Evolutionary conservation across 2,329 filamentous ascomycete species (phyloP).

Genomic region (Cladosporium sp.): DNA sequence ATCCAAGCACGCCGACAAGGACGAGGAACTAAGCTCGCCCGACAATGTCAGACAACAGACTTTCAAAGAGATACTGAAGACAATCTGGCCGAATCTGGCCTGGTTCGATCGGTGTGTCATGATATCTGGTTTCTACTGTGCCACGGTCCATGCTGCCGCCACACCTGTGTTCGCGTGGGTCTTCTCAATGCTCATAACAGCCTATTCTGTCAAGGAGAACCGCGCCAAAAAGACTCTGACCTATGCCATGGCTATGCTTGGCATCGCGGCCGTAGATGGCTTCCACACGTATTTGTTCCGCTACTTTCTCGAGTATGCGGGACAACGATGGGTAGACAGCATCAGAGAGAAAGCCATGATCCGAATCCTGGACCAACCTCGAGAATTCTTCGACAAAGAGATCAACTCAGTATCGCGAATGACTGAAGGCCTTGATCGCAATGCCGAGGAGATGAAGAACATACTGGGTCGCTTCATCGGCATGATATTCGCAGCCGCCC

Average conservation of each 20-base stretch:
- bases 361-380: conserved; percentile 72
- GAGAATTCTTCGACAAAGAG: conserved; percentile 72
- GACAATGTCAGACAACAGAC: conserved; percentile 21
- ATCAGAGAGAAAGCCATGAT: conserved; percentile 68
- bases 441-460: conserved; percentile 84
- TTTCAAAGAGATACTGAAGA: conserved; percentile 61
- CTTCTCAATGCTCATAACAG: conserved; percentile 69
- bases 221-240: conserved; percentile 54
- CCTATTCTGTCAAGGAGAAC: conserved; percentile 61
- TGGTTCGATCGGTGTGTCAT: conserved; percentile 55
- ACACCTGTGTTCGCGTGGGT: conserved; percentile 76
- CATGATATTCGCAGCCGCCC: conserved; percentile 63
- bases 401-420: conserved; percentile 65
- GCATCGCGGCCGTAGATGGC: conserved; percentile 67
- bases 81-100: conserved; percentile 68
- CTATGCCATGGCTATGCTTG: conserved; percentile 71
- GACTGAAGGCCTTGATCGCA: conserved; percentile 72
- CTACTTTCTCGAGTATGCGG: conserved; percentile 69
- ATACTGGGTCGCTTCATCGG: conserved; percentile 76
- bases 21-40: not conserved
- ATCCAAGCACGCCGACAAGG: not conserved
- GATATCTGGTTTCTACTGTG: conserved; percentile 60
- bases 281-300: conserved; percentile 64
- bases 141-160: conserved; percentile 63
- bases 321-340: conserved; percentile 73